phyloP scores from a whole-genome alignment of 768 basidiomycete species.

The Pseudohyphozyma bogoriensis region DNA sequence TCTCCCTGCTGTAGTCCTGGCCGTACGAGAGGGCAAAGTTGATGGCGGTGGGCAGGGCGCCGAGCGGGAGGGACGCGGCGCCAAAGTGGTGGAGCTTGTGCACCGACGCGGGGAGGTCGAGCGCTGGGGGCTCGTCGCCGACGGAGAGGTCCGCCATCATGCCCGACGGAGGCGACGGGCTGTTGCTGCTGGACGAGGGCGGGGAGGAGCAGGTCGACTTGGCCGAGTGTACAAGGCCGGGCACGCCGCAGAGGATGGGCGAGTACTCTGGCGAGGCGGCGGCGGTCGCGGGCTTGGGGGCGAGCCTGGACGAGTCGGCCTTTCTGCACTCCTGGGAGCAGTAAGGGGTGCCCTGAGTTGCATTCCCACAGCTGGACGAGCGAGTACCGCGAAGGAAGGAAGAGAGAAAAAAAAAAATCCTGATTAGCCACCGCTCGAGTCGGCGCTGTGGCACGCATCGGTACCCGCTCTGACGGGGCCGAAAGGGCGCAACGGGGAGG shows the following conservation, averaged over 20 bases:
- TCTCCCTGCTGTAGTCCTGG: neutral
- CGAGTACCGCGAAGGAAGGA: neutral
- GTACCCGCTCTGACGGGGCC: neutral
- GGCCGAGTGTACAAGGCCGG: slow-evolving; percentile 18
- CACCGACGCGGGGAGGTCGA: slow-evolving; percentile 22
- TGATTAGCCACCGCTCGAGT: neutral
- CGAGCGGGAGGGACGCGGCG: slow-evolving; percentile 8
- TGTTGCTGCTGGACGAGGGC: slow-evolving; percentile 18
- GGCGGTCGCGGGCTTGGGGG: too few species aligned
- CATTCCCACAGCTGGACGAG: slow-evolving; percentile 17
- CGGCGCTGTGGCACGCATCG: neutral
- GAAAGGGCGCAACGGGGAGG: neutral
- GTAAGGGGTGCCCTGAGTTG: slow-evolving; percentile 14
- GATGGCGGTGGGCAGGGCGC: slow-evolving; percentile 3
- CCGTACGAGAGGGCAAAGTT: slow-evolving; percentile 1
- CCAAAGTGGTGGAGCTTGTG: slow-evolving; percentile 10
- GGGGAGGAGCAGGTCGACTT: slow-evolving; percentile 22
- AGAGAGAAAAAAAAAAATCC: neutral
- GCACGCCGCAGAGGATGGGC: slow-evolving; percentile 15
- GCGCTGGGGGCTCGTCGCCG: slow-evolving; percentile 11
- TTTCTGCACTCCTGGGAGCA: slow-evolving; percentile 18
- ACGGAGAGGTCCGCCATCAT: neutral
- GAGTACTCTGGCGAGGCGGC: slow-evolving; percentile 20
- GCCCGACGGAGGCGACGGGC: neutral
- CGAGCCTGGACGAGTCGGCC: slow-evolving; percentile 7